These are phyloP conservation scores for Chrysopogon serrulatus DNA, from an alignment of 176 grass and related monocot species.

Conservation along the genomic window DNA sequence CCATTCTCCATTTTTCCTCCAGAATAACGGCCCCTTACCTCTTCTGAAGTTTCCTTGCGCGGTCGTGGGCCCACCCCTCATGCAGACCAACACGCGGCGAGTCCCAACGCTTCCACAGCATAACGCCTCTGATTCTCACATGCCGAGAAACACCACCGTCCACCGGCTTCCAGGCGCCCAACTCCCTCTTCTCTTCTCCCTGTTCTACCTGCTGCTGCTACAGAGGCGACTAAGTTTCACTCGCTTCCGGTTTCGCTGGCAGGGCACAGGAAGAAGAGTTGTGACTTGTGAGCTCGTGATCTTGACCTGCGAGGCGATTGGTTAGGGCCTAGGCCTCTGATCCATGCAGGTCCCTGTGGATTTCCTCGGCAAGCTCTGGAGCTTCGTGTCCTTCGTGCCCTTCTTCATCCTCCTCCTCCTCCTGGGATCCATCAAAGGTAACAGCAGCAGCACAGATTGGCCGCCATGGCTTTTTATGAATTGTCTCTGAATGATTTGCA, in stretches of 20 bases:
- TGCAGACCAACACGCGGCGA: conserved; percentile 27
- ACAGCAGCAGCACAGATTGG: background rate
- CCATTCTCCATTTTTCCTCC: too few relatives aligned
- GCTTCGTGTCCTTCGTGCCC: conserved; percentile 65
- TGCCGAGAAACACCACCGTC: background rate
- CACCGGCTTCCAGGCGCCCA: background rate
- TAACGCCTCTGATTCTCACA: background rate
- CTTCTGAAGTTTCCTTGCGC: too few relatives aligned
- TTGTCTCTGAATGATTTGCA: background rate
- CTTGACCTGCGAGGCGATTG: background rate
- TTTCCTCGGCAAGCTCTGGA: conserved; percentile 75
- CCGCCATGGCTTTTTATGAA: background rate
- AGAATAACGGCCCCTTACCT: too few relatives aligned
- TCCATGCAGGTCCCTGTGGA: conserved; percentile 67
- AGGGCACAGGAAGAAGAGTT: background rate
- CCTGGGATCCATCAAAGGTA: conserved; percentile 74
- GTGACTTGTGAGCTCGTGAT: background rate
- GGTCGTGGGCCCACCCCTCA: too few relatives aligned
- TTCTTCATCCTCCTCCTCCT: conserved; percentile 68
- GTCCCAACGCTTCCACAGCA: background rate
- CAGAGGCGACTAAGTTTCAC: too few relatives aligned
- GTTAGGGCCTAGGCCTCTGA: background rate
- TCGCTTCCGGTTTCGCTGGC: background rate
- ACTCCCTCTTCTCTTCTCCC: background rate
- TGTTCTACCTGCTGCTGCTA: background rate